These are phyloP conservation scores for Boletellus ananiceps DNA, from an alignment of 768 basidiomycete species.

Conservation along the genomic window DNA sequence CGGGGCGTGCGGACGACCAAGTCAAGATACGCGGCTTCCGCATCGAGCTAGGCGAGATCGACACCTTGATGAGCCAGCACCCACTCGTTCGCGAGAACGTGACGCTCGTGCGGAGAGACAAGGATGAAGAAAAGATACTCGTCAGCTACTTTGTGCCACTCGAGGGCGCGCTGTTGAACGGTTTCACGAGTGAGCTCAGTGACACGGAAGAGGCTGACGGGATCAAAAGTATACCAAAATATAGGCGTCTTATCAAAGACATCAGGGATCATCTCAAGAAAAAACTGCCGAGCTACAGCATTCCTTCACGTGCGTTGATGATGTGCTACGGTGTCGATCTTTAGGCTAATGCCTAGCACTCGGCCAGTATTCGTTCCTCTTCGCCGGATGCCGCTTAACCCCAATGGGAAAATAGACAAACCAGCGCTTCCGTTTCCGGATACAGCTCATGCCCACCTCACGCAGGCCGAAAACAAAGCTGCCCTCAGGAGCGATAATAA, in stretches of 20 bases:
- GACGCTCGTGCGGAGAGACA: constrained; percentile 92
- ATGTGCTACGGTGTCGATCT: background rate
- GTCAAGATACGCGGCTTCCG: constrained; percentile 99
- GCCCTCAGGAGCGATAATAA: constrained; percentile 26
- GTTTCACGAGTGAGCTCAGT: constrained; percentile 62
- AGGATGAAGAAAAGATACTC: constrained; percentile 98
- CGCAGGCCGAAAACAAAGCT: constrained; percentile 39
- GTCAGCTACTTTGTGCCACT: constrained; percentile 96
- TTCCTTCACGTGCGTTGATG: constrained; percentile 71
- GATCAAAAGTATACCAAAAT: constrained; percentile 74
- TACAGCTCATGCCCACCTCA: constrained; percentile 59
- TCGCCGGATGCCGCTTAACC: constrained; percentile 93
- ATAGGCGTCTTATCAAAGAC: constrained; percentile 85
- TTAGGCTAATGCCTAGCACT: constrained; percentile 3
- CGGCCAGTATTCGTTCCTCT: constrained; percentile 86
- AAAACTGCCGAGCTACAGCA: constrained; percentile 91
- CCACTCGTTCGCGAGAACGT: constrained; percentile 96
- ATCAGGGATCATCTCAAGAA: constrained; percentile 94
- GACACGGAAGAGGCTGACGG: constrained; percentile 49
- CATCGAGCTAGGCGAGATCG: constrained; percentile 97
- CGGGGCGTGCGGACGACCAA: constrained; percentile 95
- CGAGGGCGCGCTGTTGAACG: constrained; percentile 59
- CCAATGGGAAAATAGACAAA: constrained; percentile 99
- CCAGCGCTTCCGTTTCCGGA: constrained; percentile 98
- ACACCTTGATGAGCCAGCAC: constrained; percentile 91